phyloP scores from a whole-genome alignment of 1,139 yeast genomes.

The Geotrichum reessii region DNA sequence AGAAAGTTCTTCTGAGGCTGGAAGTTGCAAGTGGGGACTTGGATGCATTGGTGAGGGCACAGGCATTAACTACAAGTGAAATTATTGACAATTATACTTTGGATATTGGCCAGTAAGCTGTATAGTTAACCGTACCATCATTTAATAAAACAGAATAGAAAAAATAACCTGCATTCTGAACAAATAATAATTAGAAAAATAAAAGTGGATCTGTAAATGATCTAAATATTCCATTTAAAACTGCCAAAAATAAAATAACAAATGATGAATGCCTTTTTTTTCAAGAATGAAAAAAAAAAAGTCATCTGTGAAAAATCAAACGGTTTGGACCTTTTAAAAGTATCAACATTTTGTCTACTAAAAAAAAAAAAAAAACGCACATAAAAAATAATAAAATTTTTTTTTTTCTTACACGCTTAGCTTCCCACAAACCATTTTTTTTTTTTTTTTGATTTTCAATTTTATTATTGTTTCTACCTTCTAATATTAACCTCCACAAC shows the following conservation, averaged over 20 bases:
- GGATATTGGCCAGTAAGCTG: neutral
- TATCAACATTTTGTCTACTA: neutral
- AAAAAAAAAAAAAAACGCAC: neutral
- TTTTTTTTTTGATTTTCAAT: neutral
- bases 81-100: neutral
- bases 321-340: neutral
- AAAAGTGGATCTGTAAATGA: neutral
- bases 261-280: too few relatives aligned
- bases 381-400: neutral
- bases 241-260: neutral
- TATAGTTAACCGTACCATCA: neutral
- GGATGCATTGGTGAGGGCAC: conserved; percentile 13
- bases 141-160: neutral
- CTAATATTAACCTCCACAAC: neutral
- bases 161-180: neutral
- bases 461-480: neutral
- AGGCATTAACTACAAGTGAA: conserved; percentile 5
- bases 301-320: neutral
- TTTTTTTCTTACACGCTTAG: neutral
- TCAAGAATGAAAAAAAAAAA: neutral
- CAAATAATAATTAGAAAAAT: neutral
- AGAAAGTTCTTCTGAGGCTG: neutral
- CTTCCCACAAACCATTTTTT: neutral
- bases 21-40: conserved; percentile 10
- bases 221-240: neutral